Evolutionary conservation across 345 rosid genomes (phyloP).

Genomic region (Brassica nigra): DNA sequence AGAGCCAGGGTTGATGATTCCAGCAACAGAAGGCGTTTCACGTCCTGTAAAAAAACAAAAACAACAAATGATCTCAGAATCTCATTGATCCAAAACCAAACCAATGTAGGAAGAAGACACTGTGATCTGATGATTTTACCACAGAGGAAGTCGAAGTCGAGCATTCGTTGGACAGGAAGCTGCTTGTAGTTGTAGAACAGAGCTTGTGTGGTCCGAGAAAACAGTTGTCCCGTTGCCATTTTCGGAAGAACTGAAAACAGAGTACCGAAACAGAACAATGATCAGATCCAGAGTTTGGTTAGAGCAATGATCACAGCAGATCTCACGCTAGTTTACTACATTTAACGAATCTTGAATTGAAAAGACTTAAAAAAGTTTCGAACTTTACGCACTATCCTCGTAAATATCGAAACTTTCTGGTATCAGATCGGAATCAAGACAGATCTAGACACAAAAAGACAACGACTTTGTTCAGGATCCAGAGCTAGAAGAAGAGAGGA

Average conservation of each 20-base stretch:
- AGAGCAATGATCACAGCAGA: constrained; percentile 9
- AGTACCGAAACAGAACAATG: not conserved
- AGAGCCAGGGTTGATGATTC: constrained; percentile 88
- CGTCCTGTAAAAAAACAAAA: constrained; percentile 53
- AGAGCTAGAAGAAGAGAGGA: not conserved
- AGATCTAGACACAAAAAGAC: constrained; percentile 4
- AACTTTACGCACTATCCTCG: constrained; percentile 24
- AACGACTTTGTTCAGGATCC: constrained; percentile 5
- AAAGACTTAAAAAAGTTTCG: not conserved
- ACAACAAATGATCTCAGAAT: not conserved
- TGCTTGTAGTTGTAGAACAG: constrained; percentile 93
- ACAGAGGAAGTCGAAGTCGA: constrained; percentile 97
- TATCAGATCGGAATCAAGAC: constrained; percentile 27
- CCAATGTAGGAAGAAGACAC: not conserved
- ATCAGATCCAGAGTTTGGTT: constrained; percentile 28
- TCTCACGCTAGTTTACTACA: constrained; percentile 1
- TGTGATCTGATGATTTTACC: constrained; percentile 42
- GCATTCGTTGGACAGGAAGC: constrained; percentile 98
- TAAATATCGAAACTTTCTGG: constrained; percentile 40
- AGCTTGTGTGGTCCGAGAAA: constrained; percentile 91
- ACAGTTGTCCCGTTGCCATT: constrained; percentile 95
- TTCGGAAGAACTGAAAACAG: constrained; percentile 29
- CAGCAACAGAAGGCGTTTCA: constrained; percentile 98
- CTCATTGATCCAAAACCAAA: not conserved
- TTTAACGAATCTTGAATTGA: constrained; percentile 8